Conservation (phyloP, 2,329 filamentous ascomycete genomes). For the Talaromyces pinophilus region DNA sequence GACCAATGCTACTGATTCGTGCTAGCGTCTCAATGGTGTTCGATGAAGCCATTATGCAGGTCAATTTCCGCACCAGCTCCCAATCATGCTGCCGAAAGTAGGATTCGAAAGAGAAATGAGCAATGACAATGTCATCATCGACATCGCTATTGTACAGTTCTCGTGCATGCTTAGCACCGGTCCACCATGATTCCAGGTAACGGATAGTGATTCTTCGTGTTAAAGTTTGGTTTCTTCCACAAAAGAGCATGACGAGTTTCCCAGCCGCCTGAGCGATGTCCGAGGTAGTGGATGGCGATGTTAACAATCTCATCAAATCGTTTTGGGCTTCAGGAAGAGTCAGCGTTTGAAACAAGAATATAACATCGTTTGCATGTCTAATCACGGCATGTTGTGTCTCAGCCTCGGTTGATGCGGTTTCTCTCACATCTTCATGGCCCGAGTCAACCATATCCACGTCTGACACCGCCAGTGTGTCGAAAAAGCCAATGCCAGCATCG, state of each 20-base stretch:
- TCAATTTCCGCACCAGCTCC: slow-evolving; percentile 7
- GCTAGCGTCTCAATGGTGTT: background rate
- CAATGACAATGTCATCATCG: slow-evolving; percentile 8
- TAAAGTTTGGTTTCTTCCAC: background rate
- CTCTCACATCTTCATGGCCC: background rate
- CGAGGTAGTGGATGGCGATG: background rate
- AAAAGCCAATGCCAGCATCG: background rate
- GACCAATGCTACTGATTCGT: background rate
- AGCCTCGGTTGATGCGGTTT: background rate
- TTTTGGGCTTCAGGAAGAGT: background rate
- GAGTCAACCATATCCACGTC: slow-evolving; percentile 3
- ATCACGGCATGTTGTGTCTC: slow-evolving; percentile 2
- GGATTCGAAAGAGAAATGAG: slow-evolving; percentile 8
- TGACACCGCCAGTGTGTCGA: background rate
- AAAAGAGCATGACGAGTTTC: background rate
- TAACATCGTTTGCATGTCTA: slow-evolving; percentile 8
- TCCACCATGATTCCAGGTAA: slow-evolving; percentile 5
- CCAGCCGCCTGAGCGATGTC: slow-evolving; percentile 2
- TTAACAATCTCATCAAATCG: background rate
- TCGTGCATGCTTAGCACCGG: background rate
- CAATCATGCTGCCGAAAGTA: slow-evolving; percentile 9
- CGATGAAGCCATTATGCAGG: slow-evolving; percentile 1
- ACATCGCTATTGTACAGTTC: background rate
- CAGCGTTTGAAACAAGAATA: background rate
- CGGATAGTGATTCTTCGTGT: background rate